Base-by-base conservation (phyloP, 805 yeast species). In the Cyberlindnera samutprakarnensis region DNA sequence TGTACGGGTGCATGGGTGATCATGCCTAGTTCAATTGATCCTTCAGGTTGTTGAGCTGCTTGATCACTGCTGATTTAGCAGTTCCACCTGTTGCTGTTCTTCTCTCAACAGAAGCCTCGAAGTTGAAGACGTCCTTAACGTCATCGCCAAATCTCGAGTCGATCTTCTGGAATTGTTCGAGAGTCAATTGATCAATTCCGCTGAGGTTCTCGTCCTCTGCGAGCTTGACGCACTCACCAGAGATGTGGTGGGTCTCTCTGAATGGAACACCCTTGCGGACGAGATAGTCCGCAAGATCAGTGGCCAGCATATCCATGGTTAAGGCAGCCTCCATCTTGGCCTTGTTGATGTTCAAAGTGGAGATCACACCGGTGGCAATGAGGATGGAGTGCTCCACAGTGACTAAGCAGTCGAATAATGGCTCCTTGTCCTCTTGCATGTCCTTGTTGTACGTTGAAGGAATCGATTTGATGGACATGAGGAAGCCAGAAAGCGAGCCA, bases 241-340 rank as follows among this genome's bases (percentile, higher is more conserved):
- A 86, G 40, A 92, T 92, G 59, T 92, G 97, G 64, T 92, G 99
- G 1, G 98, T 92, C 63, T 92, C 97, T 68, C 99, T 85, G 66
- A 92, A 92, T 36, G 98, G 98, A 44, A 92, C 98, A 39, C 98
- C 98, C 59, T 81, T 88, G 65, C 96, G 80, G 31, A 92, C 99
- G 44, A 92, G 70, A 59, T 92, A 92, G 59, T 92, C 99, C 25
- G 99, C 99, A 47, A 92, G 71, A 57, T 92, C 99, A 20, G 99
- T 92, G 14, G 98, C 98, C 49, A 92, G 72, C 98, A 92, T 92
- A 61, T 92, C 98, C 95, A 90, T 90, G 18, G 97, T 88, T 49
- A 92, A 72, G 1, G 97, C 90, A 27, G 70, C 76, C 47, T 68
- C 72, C 98, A 92, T 92, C 46, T 69, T 77, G 33, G 72, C 80